phyloP scores from a whole-genome alignment of 345 rosid genomes.

The Psidium friedrichsthalianum region DNA sequence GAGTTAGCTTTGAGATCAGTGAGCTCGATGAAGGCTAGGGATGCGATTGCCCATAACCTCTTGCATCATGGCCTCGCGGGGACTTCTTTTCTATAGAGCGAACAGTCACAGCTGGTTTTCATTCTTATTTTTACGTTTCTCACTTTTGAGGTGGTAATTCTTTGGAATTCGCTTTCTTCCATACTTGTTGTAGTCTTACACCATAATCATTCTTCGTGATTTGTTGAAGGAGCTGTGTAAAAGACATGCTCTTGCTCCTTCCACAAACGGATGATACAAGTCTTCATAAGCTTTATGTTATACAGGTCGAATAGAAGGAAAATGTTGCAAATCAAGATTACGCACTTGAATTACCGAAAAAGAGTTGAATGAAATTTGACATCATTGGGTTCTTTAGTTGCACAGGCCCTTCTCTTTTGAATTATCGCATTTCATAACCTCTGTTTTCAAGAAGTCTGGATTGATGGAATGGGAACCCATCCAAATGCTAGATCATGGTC shows the following conservation, averaged over 20 bases:
- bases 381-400: background rate
- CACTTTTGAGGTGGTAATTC: background rate
- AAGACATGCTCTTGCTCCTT: slow-evolving; percentile 1
- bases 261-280: background rate
- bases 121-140: background rate
- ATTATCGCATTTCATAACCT: background rate
- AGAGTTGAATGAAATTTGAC: background rate
- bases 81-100: slow-evolving; percentile 5
- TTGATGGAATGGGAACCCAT: background rate
- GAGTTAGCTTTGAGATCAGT: slow-evolving; percentile 1
- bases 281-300: background rate
- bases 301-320: background rate
- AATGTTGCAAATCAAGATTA: background rate
- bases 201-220: background rate
- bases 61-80: slow-evolving; percentile 17
- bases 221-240: slow-evolving; percentile 4
- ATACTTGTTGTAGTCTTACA: background rate
- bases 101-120: background rate
- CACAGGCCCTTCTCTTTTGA: background rate
- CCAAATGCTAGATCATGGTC: background rate
- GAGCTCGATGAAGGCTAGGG: slow-evolving; percentile 13
- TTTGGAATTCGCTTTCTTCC: background rate
- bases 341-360: background rate
- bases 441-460: background rate
- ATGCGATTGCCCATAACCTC: slow-evolving; percentile 13